A percentile compares a stretch with the other conserved stretches of the same genome.
These are phyloP conservation scores for Kwoniella botswanensis DNA, from an alignment of 768 basidiomycete species.

Conservation along the genomic window DNA sequence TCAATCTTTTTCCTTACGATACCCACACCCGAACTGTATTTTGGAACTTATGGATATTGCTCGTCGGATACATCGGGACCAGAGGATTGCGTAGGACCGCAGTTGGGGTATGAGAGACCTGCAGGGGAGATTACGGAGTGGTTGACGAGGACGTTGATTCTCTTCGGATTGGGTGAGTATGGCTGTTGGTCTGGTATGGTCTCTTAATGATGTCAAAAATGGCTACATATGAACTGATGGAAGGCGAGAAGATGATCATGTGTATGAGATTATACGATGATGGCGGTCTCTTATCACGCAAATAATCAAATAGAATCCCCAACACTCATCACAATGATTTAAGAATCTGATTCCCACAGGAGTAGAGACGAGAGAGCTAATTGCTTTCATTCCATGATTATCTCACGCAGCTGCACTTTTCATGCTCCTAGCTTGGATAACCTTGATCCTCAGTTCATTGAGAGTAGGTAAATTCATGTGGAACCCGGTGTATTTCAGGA, in stretches of 20 bases:
- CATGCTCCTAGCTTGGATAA: slow-evolving; percentile 36
- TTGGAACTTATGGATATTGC: slow-evolving; percentile 47
- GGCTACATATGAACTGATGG: no score
- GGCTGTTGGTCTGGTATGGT: neutral
- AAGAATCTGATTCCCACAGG: no score
- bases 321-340: no score
- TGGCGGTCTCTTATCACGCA: no score
- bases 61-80: no score
- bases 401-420: slow-evolving; percentile 30
- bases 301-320: no score
- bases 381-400: neutral
- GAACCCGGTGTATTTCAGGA: slow-evolving; percentile 44
- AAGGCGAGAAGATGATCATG: no score
- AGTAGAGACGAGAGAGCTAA: neutral
- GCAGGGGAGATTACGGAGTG: slow-evolving; percentile 31
- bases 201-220: no score
- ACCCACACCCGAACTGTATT: slow-evolving; percentile 8
- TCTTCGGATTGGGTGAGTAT: slow-evolving; percentile 42
- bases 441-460: slow-evolving; percentile 35
- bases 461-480: slow-evolving; percentile 36
- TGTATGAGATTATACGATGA: no score
- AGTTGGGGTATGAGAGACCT: slow-evolving; percentile 31
- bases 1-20: slow-evolving; percentile 46
- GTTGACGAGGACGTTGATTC: slow-evolving; percentile 35
- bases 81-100: slow-evolving; percentile 4